Conservation (phyloP, 2,329 filamentous ascomycete genomes). For the Zasmidium citrigriseum region DNA sequence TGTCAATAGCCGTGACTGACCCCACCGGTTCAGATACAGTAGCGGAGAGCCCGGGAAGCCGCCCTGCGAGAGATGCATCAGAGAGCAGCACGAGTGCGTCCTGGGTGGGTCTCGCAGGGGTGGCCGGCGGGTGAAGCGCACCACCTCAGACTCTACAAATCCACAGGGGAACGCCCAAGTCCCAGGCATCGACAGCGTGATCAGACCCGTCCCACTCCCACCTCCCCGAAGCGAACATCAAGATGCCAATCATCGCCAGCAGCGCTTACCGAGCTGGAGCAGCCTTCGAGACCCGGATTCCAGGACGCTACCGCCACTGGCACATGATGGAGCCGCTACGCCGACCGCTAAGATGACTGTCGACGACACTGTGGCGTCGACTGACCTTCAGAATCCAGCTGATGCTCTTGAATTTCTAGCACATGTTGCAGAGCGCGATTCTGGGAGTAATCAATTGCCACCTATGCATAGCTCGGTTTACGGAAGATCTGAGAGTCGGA, state of each 20-base stretch:
- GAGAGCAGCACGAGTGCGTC: conserved; percentile 36
- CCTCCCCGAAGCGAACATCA: conserved; percentile 17
- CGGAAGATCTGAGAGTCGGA: conserved; percentile 17
- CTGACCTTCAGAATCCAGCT: conserved; percentile 36
- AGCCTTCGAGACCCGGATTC: conserved; percentile 26
- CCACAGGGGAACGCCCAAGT: conserved; percentile 8
- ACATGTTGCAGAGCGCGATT: conserved; percentile 35
- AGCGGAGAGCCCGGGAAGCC: conserved; percentile 33
- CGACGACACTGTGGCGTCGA: conserved; percentile 34
- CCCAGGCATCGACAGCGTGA: conserved; percentile 21
- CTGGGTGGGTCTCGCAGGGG: conserved; percentile 35
- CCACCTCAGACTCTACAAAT: conserved; percentile 5
- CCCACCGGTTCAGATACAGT: conserved; percentile 26
- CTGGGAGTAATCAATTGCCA: conserved; percentile 29
- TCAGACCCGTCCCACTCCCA: conserved; percentile 15
- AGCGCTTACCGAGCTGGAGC: conserved; percentile 24
- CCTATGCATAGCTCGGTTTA: conserved; percentile 31
- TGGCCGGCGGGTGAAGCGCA: conserved; percentile 33
- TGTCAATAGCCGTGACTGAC: conserved; percentile 5
- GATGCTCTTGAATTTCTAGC: conserved; percentile 37
- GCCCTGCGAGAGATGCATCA: conserved; percentile 36
- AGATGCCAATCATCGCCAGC: conserved; percentile 16
- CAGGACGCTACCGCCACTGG: conserved; percentile 29
- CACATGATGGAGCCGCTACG: conserved; percentile 24
- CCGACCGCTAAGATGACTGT: conserved; percentile 33